These are phyloP conservation scores for Trametes meyenii DNA, from an alignment of 768 basidiomycete species.

Conservation along the genomic window DNA sequence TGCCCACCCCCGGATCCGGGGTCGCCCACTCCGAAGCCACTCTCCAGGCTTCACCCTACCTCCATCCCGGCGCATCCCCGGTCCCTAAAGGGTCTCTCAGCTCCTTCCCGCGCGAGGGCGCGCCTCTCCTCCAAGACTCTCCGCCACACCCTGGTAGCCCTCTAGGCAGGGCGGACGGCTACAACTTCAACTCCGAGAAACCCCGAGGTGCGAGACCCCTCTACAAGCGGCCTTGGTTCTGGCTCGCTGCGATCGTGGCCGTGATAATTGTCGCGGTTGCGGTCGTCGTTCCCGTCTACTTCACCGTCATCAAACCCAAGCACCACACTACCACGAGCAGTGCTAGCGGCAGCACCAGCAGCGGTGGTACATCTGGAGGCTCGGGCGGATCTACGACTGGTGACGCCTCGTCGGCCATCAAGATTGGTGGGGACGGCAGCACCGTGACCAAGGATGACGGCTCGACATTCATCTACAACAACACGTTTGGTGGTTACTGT, in stretches of 20 bases:
- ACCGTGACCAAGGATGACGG: slow-evolving; percentile 81
- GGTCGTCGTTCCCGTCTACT: slow-evolving; percentile 66
- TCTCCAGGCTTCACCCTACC: slow-evolving; percentile 5
- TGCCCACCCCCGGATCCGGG: neutral
- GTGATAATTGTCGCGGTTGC: slow-evolving; percentile 54
- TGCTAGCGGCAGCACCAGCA: neutral
- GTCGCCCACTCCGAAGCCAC: slow-evolving; percentile 7
- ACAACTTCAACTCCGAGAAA: slow-evolving; percentile 44
- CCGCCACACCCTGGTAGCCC: slow-evolving; percentile 1
- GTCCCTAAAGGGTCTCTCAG: slow-evolving; percentile 3
- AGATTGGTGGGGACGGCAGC: slow-evolving; percentile 79
- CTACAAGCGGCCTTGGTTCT: slow-evolving; percentile 39
- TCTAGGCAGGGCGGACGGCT: slow-evolving; percentile 42
- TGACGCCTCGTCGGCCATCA: slow-evolving; percentile 37
- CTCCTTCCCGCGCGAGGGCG: slow-evolving; percentile 7
- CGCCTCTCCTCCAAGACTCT: slow-evolving; percentile 2
- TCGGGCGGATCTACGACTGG: slow-evolving; percentile 18
- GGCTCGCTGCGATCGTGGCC: slow-evolving; percentile 34
- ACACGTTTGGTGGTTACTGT: slow-evolving; percentile 88
- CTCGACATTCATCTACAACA: slow-evolving; percentile 77
- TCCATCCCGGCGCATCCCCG: neutral
- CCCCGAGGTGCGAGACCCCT: slow-evolving; percentile 34
- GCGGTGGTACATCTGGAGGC: neutral
- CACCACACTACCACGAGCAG: neutral
- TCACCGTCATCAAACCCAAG: slow-evolving; percentile 57